Evolutionary conservation across 2,329 filamentous ascomycete genomes (phyloP).

Genomic region (Sporothrix phasma): DNA sequence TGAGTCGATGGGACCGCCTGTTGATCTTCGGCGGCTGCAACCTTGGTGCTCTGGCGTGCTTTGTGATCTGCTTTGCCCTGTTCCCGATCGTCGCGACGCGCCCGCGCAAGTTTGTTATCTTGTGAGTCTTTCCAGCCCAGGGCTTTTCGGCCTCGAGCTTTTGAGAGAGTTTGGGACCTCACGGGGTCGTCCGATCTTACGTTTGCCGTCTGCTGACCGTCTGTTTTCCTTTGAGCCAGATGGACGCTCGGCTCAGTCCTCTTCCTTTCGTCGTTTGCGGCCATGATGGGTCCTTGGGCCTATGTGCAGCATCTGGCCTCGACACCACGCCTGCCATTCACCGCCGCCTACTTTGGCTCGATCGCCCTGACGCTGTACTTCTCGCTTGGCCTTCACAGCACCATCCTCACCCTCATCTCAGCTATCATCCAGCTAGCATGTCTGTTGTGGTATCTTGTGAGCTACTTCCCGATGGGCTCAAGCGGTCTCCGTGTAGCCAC

Average conservation of each 20-base stretch:
- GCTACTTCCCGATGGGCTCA: constrained; percentile 96
- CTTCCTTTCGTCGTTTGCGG: constrained; percentile 86
- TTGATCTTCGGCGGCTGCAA: constrained; percentile 89
- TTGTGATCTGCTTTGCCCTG: constrained; percentile 83
- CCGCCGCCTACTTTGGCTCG: constrained; percentile 87
- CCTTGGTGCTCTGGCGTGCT: constrained; percentile 78
- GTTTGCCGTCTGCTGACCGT: constrained; percentile 1
- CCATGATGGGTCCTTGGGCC: constrained; percentile 80
- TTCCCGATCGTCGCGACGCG: constrained; percentile 72
- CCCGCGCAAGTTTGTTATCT: constrained; percentile 88
- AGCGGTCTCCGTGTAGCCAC: constrained; percentile 79
- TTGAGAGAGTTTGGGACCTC: neutral
- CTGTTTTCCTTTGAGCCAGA: constrained; percentile 37
- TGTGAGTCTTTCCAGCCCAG: constrained; percentile 57
- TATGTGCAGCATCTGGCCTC: constrained; percentile 82
- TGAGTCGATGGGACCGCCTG: constrained; percentile 94
- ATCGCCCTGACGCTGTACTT: constrained; percentile 87
- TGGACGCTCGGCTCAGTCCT: constrained; percentile 90
- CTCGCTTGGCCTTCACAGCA: constrained; percentile 74
- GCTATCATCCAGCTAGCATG: constrained; percentile 75
- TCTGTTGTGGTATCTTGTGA: constrained; percentile 86
- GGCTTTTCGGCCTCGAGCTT: constrained; percentile 8
- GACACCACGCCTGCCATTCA: constrained; percentile 78
- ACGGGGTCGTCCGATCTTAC: neutral
- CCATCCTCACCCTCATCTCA: constrained; percentile 74